Base-by-base conservation (phyloP, 108 stramenopile species). In the Pseudonitzschia multiseries region DNA sequence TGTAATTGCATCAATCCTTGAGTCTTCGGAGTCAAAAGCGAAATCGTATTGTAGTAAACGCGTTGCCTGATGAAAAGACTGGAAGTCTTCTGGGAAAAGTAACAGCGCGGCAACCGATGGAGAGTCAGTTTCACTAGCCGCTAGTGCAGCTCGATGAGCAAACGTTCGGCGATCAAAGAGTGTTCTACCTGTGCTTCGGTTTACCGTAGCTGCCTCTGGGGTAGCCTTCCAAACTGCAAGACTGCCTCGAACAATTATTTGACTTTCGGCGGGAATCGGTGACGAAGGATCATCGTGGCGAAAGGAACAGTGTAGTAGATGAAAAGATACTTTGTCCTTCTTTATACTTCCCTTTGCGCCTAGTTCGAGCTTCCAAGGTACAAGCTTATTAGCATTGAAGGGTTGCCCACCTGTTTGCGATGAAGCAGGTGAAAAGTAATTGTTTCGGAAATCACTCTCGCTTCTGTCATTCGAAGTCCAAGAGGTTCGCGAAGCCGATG, bases 21-120 rank as follows among this genome's bases (percentile, higher is more conserved):
- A 86, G 70, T 92, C 89, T 68, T 88, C 88, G 0, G 81, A 78
- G 42, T 94, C 91, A 66, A 94, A 89, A 36, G 85, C 85, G 72
- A 90, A 94, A 62, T 94, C 91, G 65, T 94, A 94, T 44, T 89
- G 78, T 31, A 94, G 69, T 28, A 94, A 68, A 17, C 81, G 87
- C 15, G 78, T 31, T 52, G 67, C 71, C 50, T 77, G 74, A 56
- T 67, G 79, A 73, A 71, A 76, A 4, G 78, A 63, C 14, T 74
- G 76, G 64, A 80, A 79, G 22, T 86, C 81, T 20, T 94, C 86
- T 0, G 91, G 91, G 71, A 83, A 94, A 24, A 94, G 70, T 36
- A 94, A 53, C 31, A 91, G 75, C n/a, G 81, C 81, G 56, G 86
- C 87, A 59, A 92, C 90, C 5, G 93, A 87, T 61, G 89, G 93